Base-by-base conservation (phyloP, 2,329 filamentous ascomycete species). In the Beauveria sp. region DNA sequence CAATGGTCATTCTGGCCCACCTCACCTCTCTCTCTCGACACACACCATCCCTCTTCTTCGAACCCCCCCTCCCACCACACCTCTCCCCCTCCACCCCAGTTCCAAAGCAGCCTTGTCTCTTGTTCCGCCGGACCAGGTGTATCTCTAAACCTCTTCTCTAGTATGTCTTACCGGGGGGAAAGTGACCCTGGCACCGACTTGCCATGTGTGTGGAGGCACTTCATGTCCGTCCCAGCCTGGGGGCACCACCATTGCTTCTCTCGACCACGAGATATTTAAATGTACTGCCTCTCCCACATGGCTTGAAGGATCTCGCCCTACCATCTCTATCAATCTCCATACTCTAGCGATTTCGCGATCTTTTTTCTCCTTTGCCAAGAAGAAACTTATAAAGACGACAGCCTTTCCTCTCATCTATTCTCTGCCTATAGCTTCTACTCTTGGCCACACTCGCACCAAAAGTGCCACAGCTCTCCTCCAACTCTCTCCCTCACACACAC, bases 281-380 rank as follows among this genome's bases (percentile, higher is more conserved):
- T 59, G 53, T 62, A 58, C 18, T 26, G 42, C 54, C 31, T 59
- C 61, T 62, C 61, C 61, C 54, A 59, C 61, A 62, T 62, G 61
- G 61, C 53, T 56, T 51, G 40, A 31, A 53, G 53, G 61, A 62
- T 62, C 61, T 56, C 40, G 61, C 61, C 61, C 54, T 62, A 59
- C 54, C 46, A 62, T 59, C 60, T 62, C 53, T 40, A 54, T 48
- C 54, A 56, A 62, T 53, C 61, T 58, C 48, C 50, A 62, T 14
- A 45, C 50, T 61, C 20, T 16, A 55, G 26, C 42, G 54, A 56
- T 52, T 62, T 58, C 54, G n/a, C 48, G 49, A 61, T 61, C 51
- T 49, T 51, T 45, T n/a, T 31, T 34, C 18, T 22, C 51, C 42
- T 48, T 28, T 51, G 45, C 60, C 45, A 61, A 50, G 43, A 61